phyloP scores from a whole-genome alignment of 495 filamentous ascomycete genomes.

The Xanthoparmelia taractica region DNA sequence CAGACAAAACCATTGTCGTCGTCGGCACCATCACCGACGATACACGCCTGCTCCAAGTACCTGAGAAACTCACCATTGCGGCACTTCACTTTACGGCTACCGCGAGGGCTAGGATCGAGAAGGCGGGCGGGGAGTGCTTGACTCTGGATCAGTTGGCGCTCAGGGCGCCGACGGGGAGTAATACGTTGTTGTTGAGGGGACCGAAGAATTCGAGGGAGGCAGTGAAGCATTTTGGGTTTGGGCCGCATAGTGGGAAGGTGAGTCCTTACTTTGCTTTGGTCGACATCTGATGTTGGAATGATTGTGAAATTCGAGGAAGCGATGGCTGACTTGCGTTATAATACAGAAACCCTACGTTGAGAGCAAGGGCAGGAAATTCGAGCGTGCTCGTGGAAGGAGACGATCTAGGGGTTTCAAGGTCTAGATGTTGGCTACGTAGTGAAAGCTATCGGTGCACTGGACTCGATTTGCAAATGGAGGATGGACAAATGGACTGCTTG shows the following conservation, averaged over 20 bases:
- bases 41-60: conserved; percentile 79
- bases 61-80: conserved; percentile 76
- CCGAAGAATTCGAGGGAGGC: conserved; percentile 97
- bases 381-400: conserved; percentile 94
- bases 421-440: conserved; percentile 38
- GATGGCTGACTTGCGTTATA: conserved; percentile 34
- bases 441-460: conserved; percentile 1
- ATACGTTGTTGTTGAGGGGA: conserved; percentile 89
- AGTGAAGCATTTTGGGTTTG: conserved; percentile 97
- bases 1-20: conserved; percentile 77
- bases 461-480: not conserved
- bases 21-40: conserved; percentile 95
- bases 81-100: conserved; percentile 94
- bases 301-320: conserved; percentile 1
- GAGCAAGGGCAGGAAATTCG: conserved; percentile 99
- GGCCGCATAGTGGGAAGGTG: conserved; percentile 83
- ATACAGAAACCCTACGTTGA: conserved; percentile 78
- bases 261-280: not conserved
- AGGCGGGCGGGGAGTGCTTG: conserved; percentile 86
- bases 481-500: not conserved
- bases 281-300: conserved; percentile 31
- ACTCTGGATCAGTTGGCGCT: conserved; percentile 95
- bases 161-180: conserved; percentile 83
- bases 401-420: conserved; percentile 98
- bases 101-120: conserved; percentile 82